Conservation (phyloP, 2,329 filamentous ascomycete genomes). For the Exophiala calicioides region DNA sequence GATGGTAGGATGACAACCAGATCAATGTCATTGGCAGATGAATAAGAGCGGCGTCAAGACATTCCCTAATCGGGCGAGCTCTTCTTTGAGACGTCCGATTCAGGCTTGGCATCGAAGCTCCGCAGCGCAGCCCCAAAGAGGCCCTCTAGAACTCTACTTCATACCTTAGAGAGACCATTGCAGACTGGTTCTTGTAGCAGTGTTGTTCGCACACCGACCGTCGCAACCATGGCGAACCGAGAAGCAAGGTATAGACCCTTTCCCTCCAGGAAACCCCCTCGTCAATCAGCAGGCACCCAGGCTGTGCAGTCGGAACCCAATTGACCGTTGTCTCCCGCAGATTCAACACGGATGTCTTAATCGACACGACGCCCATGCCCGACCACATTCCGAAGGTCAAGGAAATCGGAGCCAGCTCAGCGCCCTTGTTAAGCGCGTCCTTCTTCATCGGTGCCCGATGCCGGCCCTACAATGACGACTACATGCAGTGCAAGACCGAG, state of each 20-base stretch:
- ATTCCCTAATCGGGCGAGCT: constrained; percentile 6
- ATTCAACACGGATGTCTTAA: constrained; percentile 90
- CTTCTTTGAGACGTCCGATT: background rate
- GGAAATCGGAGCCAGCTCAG: constrained; percentile 90
- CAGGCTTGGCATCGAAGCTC: constrained; percentile 14
- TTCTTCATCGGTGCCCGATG: constrained; percentile 98
- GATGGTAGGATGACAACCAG: background rate
- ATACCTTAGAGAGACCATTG: too few species aligned
- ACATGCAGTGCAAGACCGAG: constrained; percentile 99
- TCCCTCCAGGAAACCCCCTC: too few species aligned
- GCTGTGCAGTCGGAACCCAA: too few species aligned
- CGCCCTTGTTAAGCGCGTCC: constrained; percentile 83
- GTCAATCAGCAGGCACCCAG: too few species aligned
- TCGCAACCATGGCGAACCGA: constrained; percentile 26
- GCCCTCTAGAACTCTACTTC: too few species aligned
- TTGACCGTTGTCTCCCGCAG: constrained; percentile 53
- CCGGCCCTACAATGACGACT: constrained; percentile 96
- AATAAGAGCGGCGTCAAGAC: constrained; percentile 11
- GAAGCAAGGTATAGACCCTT: constrained; percentile 24
- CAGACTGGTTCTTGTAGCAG: constrained; percentile 1
- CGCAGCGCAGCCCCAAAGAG: background rate
- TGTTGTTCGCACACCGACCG: constrained; percentile 4
- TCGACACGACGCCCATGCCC: constrained; percentile 95
- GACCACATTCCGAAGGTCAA: constrained; percentile 87
- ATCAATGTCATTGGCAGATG: background rate